Evolutionary conservation across 2,329 filamentous ascomycete genomes (phyloP).

Genomic region (Metarhizium robertsii): DNA sequence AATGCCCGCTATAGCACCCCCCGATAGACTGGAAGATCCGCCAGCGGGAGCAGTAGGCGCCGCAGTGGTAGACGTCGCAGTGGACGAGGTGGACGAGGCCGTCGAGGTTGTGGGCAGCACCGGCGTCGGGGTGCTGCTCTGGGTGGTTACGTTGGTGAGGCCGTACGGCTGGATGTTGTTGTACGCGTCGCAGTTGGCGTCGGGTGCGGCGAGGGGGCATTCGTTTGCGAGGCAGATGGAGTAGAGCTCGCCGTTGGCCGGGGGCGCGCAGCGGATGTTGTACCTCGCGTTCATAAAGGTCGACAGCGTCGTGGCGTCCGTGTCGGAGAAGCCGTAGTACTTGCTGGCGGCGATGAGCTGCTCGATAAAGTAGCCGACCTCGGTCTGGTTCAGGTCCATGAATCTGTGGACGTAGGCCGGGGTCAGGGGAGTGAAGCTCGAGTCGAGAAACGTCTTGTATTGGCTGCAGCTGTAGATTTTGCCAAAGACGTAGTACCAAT

Average conservation of each 20-base stretch:
- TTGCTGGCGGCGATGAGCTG: constrained; percentile 16
- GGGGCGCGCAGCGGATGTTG: constrained; percentile 17
- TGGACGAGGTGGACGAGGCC: not conserved
- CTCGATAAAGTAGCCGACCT: constrained; percentile 21
- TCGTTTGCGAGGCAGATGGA: constrained; percentile 17
- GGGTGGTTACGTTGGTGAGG: constrained; percentile 2
- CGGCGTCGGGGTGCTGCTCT: constrained; percentile 2
- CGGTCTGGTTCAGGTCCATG: constrained; percentile 20
- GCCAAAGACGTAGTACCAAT: constrained; percentile 20
- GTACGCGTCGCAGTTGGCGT: constrained; percentile 18
- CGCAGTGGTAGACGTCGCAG: not conserved
- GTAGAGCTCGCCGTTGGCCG: constrained; percentile 14
- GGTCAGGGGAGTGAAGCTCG: constrained; percentile 9
- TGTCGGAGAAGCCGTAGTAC: constrained; percentile 18
- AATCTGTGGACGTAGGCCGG: constrained; percentile 23
- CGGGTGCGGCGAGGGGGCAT: constrained; percentile 18
- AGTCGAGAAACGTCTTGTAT: constrained; percentile 9
- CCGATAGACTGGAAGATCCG: constrained; percentile 4
- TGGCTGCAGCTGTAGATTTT: constrained; percentile 17
- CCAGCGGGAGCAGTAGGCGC: not conserved
- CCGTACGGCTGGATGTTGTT: constrained; percentile 13
- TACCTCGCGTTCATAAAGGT: constrained; percentile 17
- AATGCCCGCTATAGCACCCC: constrained; percentile 15
- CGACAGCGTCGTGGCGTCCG: constrained; percentile 14
- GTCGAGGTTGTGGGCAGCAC: no score